Conservation (phyloP, 2,329 filamentous ascomycete genomes). For the Cladosporium austrohemisphaericum region DNA sequence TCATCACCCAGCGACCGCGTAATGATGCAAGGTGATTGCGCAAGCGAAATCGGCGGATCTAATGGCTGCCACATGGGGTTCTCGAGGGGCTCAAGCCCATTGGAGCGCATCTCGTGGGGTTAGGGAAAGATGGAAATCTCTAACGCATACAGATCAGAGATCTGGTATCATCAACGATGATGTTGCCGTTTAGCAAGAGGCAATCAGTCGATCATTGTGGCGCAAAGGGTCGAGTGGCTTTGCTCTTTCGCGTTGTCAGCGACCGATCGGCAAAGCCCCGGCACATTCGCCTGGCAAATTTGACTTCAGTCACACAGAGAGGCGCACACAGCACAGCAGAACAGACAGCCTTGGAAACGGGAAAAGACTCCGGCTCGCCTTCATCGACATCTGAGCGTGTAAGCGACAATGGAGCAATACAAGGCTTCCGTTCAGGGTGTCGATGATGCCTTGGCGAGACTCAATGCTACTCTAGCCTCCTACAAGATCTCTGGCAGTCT, state of each 20-base stretch:
- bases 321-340: background rate
- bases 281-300: background rate
- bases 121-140: too few species aligned
- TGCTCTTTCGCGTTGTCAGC: too few species aligned
- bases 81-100: too few species aligned
- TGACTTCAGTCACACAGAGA: too few species aligned
- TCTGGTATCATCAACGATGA: too few species aligned
- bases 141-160: too few species aligned
- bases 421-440: constrained; percentile 28
- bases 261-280: constrained; percentile 1
- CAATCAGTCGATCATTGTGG: too few species aligned
- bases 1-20: background rate
- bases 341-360: background rate
- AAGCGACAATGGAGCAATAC: constrained; percentile 27
- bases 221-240: background rate
- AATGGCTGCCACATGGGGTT: too few species aligned
- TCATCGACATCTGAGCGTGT: background rate
- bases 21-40: too few species aligned
- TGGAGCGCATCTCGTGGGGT: too few species aligned
- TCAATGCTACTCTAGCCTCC: constrained; percentile 31
- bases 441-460: constrained; percentile 28
- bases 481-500: constrained; percentile 23
- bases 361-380: background rate
- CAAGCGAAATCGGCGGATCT: too few species aligned
- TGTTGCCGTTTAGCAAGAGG: too few species aligned